Evolutionary conservation across 176 grass and related monocot species (phyloP).

Genomic region (Panicum miliaceum): DNA sequence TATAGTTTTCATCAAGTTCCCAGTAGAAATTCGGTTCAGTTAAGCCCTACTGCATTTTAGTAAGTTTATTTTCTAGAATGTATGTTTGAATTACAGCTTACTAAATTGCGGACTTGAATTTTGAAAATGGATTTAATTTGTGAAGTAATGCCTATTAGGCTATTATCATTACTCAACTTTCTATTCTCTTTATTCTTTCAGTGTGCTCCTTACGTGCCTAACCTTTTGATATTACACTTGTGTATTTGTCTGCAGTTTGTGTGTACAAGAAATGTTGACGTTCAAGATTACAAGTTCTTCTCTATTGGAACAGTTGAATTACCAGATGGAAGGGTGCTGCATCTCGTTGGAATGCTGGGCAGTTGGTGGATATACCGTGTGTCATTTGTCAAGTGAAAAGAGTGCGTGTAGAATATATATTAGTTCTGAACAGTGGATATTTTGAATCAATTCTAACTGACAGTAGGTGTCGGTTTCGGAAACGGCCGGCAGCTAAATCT

Average conservation of each 20-base stretch:
- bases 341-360: constrained; percentile 73
- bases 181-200: constrained; percentile 8
- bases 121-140: not conserved
- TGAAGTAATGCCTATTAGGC: not conserved
- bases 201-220: not conserved
- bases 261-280: constrained; percentile 70
- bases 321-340: constrained; percentile 58
- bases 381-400: constrained; percentile 43
- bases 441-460: constrained; percentile 33
- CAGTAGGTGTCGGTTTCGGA: too few relatives aligned
- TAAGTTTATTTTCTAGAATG: not conserved
- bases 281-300: constrained; percentile 80
- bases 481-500: too few relatives aligned
- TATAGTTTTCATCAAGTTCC: not conserved
- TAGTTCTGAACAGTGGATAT: not conserved
- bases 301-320: constrained; percentile 64
- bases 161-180: constrained; percentile 7
- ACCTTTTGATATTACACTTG: constrained; percentile 2
- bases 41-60: not conserved
- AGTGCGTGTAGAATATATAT: constrained; percentile 13
- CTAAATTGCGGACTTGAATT: not conserved
- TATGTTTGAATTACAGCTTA: constrained; percentile 8
- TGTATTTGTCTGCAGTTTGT: constrained; percentile 55
- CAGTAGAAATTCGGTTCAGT: not conserved
- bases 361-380: constrained; percentile 76